These are phyloP conservation scores for Aspergillus avenaceus DNA, from an alignment of 495 filamentous ascomycete species.

Conservation along the genomic window DNA sequence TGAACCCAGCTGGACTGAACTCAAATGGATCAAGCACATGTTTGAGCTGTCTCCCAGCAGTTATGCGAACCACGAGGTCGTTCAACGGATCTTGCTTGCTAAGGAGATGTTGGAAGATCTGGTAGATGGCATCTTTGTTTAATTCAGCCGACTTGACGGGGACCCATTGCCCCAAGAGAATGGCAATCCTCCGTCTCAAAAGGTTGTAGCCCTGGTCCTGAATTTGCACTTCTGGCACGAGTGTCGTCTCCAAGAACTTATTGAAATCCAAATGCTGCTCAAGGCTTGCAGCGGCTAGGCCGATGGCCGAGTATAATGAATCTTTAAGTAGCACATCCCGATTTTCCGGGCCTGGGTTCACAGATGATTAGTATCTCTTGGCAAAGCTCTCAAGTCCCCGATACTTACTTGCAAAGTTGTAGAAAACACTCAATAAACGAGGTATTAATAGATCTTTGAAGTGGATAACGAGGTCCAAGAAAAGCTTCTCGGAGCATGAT, in stretches of 20 bases:
- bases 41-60: slow-evolving; percentile 80
- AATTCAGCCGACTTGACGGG: slow-evolving; percentile 61
- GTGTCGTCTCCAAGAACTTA: slow-evolving; percentile 63
- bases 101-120: slow-evolving; percentile 86
- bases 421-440: slow-evolving; percentile 75
- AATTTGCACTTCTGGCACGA: slow-evolving; percentile 76
- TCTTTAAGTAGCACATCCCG: slow-evolving; percentile 81
- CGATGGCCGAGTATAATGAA: slow-evolving; percentile 88
- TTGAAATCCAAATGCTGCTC: slow-evolving; percentile 74
- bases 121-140: slow-evolving; percentile 70
- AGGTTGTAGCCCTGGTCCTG: slow-evolving; percentile 74
- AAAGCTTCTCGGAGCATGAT: slow-evolving; percentile 88
- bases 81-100: slow-evolving; percentile 72
- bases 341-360: slow-evolving; percentile 46
- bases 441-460: slow-evolving; percentile 73
- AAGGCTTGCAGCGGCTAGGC: slow-evolving; percentile 75
- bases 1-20: slow-evolving; percentile 65
- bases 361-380: neutral
- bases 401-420: slow-evolving; percentile 60
- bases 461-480: slow-evolving; percentile 84
- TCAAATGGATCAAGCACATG: slow-evolving; percentile 75
- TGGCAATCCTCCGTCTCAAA: slow-evolving; percentile 81
- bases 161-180: slow-evolving; percentile 87
- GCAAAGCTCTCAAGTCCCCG: neutral
- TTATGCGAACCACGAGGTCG: slow-evolving; percentile 87